Evolutionary conservation across 805 yeast species (phyloP), one percentile per base, ranked within the genome.

Genomic region (Metschnikowia gelsemii): DNA sequence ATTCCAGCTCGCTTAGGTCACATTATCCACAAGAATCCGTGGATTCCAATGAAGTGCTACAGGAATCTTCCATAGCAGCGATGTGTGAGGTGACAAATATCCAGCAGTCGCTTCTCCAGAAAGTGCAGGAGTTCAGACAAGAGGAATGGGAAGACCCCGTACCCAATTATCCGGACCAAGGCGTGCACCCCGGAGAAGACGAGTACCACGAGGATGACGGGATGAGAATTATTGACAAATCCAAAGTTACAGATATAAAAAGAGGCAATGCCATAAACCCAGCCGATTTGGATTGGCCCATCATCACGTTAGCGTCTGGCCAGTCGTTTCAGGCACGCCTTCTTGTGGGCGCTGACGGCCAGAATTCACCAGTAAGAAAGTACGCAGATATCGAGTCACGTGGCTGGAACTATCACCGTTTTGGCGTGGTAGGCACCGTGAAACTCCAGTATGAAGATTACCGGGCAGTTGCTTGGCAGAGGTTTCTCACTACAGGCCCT

Each of bases 291-390:
- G 77, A 79, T 35, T 87, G 96, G 96, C 97, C 97, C 1, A 57
- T 79, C 7, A 81, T 91, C 11, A 68, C 75, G 19, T 67, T 90
- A 11, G 76, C 78, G 11, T 76, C 76, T 47, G 97, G 96, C 1
- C 75, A 76, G 11, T 49, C 57, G 9, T 70, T 82, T 37, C 76
- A 78, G 54, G 76, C 96, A 0, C 72, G 96, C 40, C 69, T 90
- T n/a, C 68, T 90, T 16, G 79, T 93, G 12, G 99, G 99, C 7
- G 96, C 96, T 28, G 99, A 93, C 61, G 99, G 99, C 1, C 88
- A 81, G 61, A 87, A 89, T 61, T 89, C 97, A 1, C 96, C 97
- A 0, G 98, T 86, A 5, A 75, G 97, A 35, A 73, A 76, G 48
- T 90, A 76, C 56, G 84, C 97, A 0, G 80, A 78, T 2, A 89